These are phyloP conservation scores for Desmodesmus armatus DNA, from an alignment of 139 green algal species.

Conservation along the genomic window DNA sequence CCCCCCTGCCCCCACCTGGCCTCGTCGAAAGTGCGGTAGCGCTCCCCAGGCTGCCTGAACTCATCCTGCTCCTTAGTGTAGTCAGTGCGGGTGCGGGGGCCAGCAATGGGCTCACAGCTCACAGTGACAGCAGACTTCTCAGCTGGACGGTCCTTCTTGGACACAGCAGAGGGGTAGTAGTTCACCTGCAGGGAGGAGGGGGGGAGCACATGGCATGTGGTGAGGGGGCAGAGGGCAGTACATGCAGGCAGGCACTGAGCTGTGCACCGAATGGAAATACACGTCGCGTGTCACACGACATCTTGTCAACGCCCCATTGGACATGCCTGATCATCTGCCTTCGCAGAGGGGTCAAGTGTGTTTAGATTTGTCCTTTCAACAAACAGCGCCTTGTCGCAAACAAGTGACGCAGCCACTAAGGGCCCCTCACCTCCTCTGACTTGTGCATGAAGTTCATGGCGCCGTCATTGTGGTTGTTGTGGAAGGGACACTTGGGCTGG, in stretches of 20 bases:
- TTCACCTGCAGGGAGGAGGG: slow-evolving; percentile 13
- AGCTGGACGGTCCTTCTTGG: slow-evolving; percentile 28
- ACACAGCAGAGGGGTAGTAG: slow-evolving; percentile 32
- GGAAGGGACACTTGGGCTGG: slow-evolving; percentile 72
- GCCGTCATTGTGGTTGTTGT: slow-evolving; percentile 62
- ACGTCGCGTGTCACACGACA: too few relatives aligned
- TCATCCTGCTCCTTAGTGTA: slow-evolving; percentile 33
- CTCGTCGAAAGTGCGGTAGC: slow-evolving; percentile 19
- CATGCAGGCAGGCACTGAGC: too few relatives aligned
- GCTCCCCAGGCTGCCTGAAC: slow-evolving; percentile 32
- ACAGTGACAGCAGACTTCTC: neutral
- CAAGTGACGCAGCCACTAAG: too few relatives aligned
- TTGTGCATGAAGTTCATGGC: slow-evolving; percentile 52
- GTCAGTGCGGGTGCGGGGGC: neutral
- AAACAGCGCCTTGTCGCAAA: too few relatives aligned
- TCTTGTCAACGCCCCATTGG: too few relatives aligned
- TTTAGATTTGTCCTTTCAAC: too few relatives aligned
- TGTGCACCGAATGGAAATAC: too few relatives aligned
- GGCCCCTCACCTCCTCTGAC: slow-evolving; percentile 50
- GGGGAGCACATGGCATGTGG: too few relatives aligned
- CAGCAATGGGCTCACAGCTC: neutral
- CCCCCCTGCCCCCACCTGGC: slow-evolving; percentile 2
- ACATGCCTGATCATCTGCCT: too few relatives aligned
- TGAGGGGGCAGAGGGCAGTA: too few relatives aligned
- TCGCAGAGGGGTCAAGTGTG: too few relatives aligned